Evolutionary conservation across 805 yeast species (phyloP), one percentile per base, ranked within the genome.

Genomic region (Wickerhamomyces tratensis): DNA sequence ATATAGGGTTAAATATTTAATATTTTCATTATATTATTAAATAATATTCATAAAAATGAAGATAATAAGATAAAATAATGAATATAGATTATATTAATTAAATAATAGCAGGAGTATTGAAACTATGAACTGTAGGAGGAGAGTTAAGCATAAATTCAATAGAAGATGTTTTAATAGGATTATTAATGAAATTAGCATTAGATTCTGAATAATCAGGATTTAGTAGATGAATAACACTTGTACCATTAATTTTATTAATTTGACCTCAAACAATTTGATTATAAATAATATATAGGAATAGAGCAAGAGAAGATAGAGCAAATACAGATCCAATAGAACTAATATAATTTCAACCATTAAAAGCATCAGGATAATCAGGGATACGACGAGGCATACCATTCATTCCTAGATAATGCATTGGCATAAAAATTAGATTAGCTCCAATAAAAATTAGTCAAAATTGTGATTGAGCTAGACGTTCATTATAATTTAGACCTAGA

Each of bases 231-330:
- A 44, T 39, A 30, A 51, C 47, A 31, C 48, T 41, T 43, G 41
- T 44, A 48, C 45, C 41, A 37, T 33, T 37, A 26, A 29, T 29
- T 50, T 52, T 50, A 46, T 51, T 48, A 41, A 41, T 38, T 47
- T 49, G 43, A 35, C 58, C 57, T 46, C 51, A 43, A 20, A 45
- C 42, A 40, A 52, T 45, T 53, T 55, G 59, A 37, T 56, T 54
- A 44, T 50, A 52, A 11, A 54, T 43, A 37, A 49, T 42, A 43
- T 50, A 45, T 35, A 46, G 45, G 41, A 45, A 52, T 44, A 53
- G 46, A 41, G 46, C 33, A 41, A 51, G 43, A 38, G 57, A 50
- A 12, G 46, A 37, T 20, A 48, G 41, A 37, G 54, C 43, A 26
- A 52, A 49, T 25, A 49, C 40, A 38, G 58, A 54, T 20, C 56